These are phyloP conservation scores for Oryza meridionalis DNA, from an alignment of 176 grass and related monocot species.

Conservation along the genomic window DNA sequence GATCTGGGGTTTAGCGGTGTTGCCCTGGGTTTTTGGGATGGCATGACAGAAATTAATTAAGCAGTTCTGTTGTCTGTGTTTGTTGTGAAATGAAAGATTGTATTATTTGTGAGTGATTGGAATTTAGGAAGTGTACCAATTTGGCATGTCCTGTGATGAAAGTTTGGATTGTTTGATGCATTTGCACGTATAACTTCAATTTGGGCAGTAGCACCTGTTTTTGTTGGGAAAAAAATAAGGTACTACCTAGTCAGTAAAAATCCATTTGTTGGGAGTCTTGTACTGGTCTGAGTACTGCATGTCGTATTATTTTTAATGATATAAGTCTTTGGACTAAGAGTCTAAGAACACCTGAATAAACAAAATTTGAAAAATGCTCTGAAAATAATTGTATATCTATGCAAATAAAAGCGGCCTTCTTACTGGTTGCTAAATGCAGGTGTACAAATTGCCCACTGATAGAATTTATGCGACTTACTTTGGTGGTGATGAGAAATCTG, in stretches of 20 bases:
- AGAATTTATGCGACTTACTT: constrained; percentile 94
- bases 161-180: background rate
- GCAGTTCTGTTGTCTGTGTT: background rate
- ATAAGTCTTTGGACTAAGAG: background rate
- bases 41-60: background rate
- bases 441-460: constrained; percentile 86
- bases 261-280: background rate
- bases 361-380: background rate
- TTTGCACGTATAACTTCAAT: background rate
- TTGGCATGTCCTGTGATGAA: background rate
- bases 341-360: background rate
- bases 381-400: background rate
- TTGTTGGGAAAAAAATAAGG: too few relatives aligned
- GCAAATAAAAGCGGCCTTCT: background rate
- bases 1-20: background rate
- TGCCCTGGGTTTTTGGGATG: background rate
- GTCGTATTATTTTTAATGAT: background rate
- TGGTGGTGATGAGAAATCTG: constrained; percentile 84
- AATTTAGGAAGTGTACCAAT: constrained; percentile 4
- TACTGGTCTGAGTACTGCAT: background rate
- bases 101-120: background rate
- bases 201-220: background rate
- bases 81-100: background rate
- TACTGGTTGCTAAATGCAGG: constrained; percentile 52
- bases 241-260: background rate